Percentiles rank a stretch among this genome's conserved stretches.
These are phyloP conservation scores for Takashimella koratensis DNA, from an alignment of 1,284 basidiomycete species.

Conservation along the genomic window DNA sequence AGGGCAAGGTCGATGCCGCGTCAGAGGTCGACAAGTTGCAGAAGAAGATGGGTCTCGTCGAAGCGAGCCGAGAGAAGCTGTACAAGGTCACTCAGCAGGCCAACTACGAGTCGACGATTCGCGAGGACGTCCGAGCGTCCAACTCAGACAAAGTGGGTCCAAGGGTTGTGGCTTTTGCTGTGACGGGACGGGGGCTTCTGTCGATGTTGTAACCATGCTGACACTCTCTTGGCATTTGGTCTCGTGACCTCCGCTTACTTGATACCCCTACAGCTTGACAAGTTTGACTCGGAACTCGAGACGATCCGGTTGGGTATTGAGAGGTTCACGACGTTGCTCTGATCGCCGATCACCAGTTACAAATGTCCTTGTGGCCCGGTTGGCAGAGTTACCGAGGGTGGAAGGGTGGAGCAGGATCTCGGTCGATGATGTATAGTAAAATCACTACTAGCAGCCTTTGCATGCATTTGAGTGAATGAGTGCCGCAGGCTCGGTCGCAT, in stretches of 20 bases:
- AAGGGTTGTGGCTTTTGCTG: background rate
- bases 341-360: too few species aligned
- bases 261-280: conserved; percentile 29
- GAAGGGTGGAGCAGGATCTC: background rate
- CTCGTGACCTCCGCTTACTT: background rate
- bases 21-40: conserved; percentile 79
- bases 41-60: conserved; percentile 74
- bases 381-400: too few species aligned
- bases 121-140: conserved; percentile 64
- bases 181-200: too few species aligned
- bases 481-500: too few species aligned
- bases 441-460: too few species aligned
- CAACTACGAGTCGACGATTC: conserved; percentile 75
- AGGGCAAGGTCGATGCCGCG: conserved; percentile 81
- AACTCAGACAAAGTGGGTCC: conserved; percentile 73
- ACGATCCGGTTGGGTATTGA: conserved; percentile 44
- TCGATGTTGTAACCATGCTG: too few species aligned
- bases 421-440: too few species aligned
- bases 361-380: background rate
- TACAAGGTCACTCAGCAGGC: conserved; percentile 66
- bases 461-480: too few species aligned
- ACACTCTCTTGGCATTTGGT: background rate
- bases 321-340: conserved; percentile 45
- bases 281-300: conserved; percentile 47
- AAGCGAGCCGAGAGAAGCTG: conserved; percentile 69